Percentiles rank a stretch among this genome's conserved stretches.
phyloP scores from a whole-genome alignment of 345 rosid species.

The Eucalyptus pauciflora region DNA sequence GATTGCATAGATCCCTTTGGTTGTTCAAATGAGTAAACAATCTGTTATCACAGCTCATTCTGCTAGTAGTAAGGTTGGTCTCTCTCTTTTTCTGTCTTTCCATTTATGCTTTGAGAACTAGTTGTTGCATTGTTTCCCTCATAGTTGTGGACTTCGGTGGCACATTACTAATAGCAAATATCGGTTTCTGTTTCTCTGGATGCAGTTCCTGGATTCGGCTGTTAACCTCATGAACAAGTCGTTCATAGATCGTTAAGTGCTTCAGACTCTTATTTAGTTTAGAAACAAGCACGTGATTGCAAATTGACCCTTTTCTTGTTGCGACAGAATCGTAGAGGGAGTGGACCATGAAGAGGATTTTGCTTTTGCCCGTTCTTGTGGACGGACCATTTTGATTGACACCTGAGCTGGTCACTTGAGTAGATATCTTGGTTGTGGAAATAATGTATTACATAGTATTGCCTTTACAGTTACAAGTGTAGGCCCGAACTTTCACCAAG shows the following conservation, averaged over 20 bases:
- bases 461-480: neutral
- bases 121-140: neutral
- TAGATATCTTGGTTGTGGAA: neutral
- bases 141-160: neutral
- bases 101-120: neutral
- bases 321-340: neutral
- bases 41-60: neutral
- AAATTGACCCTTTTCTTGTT: neutral
- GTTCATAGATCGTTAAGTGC: conserved; percentile 56
- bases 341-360: neutral
- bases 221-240: conserved; percentile 82
- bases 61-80: neutral
- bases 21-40: neutral
- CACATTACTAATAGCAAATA: neutral
- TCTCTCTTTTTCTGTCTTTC: neutral
- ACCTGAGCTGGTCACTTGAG: neutral
- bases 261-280: neutral
- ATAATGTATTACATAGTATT: neutral
- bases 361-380: neutral
- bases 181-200: neutral
- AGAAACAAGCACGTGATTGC: neutral
- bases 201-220: conserved; percentile 91
- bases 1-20: neutral
- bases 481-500: neutral
- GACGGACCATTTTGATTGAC: neutral